Percentiles rank a stretch among this genome's conserved stretches.
Conservation (phyloP, 352 stramenopile genomes). For the Elongisporangium undulatum region DNA sequence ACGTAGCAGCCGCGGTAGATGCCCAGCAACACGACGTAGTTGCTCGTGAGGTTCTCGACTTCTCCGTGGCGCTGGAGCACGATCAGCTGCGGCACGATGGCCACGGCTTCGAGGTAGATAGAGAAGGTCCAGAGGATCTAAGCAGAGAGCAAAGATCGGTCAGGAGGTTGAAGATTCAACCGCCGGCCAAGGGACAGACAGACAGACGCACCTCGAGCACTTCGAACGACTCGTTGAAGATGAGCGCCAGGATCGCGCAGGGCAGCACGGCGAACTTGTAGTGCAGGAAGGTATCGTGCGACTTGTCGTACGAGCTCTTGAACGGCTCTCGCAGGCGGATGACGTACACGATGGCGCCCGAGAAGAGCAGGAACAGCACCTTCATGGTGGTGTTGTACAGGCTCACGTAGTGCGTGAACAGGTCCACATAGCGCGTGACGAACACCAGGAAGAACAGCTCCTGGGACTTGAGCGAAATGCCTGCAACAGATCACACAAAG, state of each 20-base stretch:
- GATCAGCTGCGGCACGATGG: conserved; percentile 99
- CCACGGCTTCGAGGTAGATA: conserved; percentile 98
- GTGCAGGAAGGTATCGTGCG: conserved; percentile 99
- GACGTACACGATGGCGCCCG: conserved; percentile 97
- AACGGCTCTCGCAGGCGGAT: conserved; percentile 96
- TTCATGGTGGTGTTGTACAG: conserved; percentile 99
- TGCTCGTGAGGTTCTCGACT: conserved; percentile 98
- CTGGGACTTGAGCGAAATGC: conserved; percentile 98
- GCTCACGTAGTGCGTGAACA: conserved; percentile 95
- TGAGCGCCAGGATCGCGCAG: conserved; percentile 92
- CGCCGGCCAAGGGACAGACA: not conserved
- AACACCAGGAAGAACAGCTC: conserved; percentile 99
- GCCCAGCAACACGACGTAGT: conserved; percentile 99
- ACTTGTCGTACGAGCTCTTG: conserved; percentile 97
- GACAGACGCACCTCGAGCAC: conserved; percentile 71
- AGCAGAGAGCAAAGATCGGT: not conserved
- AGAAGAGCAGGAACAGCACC: conserved; percentile 96
- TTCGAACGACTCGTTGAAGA: conserved; percentile 93
- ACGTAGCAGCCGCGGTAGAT: conserved; percentile 98
- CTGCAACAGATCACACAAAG: conserved; percentile 24
- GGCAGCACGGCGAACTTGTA: conserved; percentile 97
- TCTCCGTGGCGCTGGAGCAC: conserved; percentile 97
- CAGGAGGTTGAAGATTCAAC: not conserved
- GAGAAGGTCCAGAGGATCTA: conserved; percentile 98
- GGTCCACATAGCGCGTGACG: conserved; percentile 97